phyloP scores from a whole-genome alignment of 1,139 yeast species.

The Kluyveromyces sp. region DNA sequence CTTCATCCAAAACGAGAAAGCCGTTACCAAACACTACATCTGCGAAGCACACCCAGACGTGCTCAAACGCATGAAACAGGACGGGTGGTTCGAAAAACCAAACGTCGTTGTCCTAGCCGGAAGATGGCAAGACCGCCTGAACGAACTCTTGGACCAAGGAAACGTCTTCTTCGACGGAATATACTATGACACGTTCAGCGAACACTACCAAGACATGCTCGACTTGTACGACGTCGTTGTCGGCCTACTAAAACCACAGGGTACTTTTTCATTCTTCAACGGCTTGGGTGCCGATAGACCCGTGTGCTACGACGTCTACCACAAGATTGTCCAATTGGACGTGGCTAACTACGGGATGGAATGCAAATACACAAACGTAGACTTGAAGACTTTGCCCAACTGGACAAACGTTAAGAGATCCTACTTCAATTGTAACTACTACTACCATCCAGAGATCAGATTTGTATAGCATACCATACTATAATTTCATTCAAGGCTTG shows the following conservation, averaged over 20 bases:
- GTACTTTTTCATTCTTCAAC: slow-evolving; percentile 82
- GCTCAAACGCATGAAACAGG: slow-evolving; percentile 50
- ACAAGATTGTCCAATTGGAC: slow-evolving; percentile 72
- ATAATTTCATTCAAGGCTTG: too few species aligned
- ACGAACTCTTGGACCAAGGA: slow-evolving; percentile 56
- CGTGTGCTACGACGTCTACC: slow-evolving; percentile 83
- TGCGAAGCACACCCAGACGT: slow-evolving; percentile 96
- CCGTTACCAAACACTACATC: slow-evolving; percentile 69
- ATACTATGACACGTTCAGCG: slow-evolving; percentile 90
- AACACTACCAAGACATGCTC: slow-evolving; percentile 77
- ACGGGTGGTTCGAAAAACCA: slow-evolving; percentile 79
- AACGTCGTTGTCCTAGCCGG: slow-evolving; percentile 75
- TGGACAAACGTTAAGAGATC: slow-evolving; percentile 31
- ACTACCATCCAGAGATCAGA: slow-evolving; percentile 29
- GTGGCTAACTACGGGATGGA: slow-evolving; percentile 68
- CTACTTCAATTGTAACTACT: slow-evolving; percentile 28
- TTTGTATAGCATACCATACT: slow-evolving; percentile 10
- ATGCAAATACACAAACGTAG: slow-evolving; percentile 43
- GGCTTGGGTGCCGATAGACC: slow-evolving; percentile 95
- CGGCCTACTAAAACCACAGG: slow-evolving; percentile 73
- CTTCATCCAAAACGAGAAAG: slow-evolving; percentile 48
- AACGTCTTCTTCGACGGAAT: slow-evolving; percentile 75
- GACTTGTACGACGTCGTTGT: slow-evolving; percentile 76
- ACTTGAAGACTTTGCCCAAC: slow-evolving; percentile 31
- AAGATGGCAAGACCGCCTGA: slow-evolving; percentile 81